Base-by-base conservation (phyloP, 2,329 filamentous ascomycete species). In the Plenodomus lindquistii region DNA sequence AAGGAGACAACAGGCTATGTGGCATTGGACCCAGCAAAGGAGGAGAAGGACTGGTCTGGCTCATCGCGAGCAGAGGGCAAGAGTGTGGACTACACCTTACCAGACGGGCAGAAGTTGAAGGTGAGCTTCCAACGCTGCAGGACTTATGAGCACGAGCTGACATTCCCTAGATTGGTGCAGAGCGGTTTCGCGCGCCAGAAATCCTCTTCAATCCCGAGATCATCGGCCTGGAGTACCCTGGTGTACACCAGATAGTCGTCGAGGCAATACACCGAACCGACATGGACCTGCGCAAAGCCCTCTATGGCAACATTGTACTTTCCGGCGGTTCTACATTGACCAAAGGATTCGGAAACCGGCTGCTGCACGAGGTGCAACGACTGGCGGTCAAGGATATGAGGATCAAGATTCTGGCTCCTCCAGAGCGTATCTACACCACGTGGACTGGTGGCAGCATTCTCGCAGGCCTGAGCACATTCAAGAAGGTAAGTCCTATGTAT, bases 371-470 rank as follows among this genome's bases (percentile, higher is more conserved):
- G 77, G 88, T 97, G 59, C 94, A 97, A 77, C 83, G 87, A 71
- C 79, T 97, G 65, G 94, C 94, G 10, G 91, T 97, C 62, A 97
- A 97, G 80, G 94, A 99, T 73, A 99, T 97, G 93, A 86, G 92
- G 67, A 97, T 99, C 79, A 96, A 97, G 81, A 99, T 99, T 70
- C 96, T 96, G 77, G 94, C 94, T 44, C 94, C 94, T 46, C 93
- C 94, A 5, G 94, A 99, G 80, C 84, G 94, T 60, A 96, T 97
- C 76, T 99, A 97, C 79, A 97, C 91, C 54, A 99, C 94, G 24
- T 99, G 94, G 94, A 97, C 97, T 62, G 94, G 94, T 57, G 94
- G 94, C 46, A 97, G 94, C 73, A 99, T 99, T 75, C 79, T 99
- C 59, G 94, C 94, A 27, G 93, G 94, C 6, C 77, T 99, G 74